Conservation (phyloP, 2,329 filamentous ascomycete genomes). For the Ceratocystis albifundus region DNA sequence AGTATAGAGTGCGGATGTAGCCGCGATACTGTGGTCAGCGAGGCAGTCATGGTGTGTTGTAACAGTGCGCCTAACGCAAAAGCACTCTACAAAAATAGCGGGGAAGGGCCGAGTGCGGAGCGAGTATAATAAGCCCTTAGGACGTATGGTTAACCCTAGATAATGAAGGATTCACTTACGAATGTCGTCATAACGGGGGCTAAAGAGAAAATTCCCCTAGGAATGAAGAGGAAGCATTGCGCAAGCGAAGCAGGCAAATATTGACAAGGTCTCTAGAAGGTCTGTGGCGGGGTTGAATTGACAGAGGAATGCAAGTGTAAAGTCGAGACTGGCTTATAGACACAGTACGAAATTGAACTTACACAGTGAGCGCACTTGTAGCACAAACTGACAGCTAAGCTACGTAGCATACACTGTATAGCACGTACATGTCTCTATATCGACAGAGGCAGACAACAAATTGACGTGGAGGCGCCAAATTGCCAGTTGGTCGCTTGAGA, state of each 20-base stretch:
- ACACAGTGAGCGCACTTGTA: no score
- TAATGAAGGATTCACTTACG: not conserved
- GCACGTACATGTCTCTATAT: no score
- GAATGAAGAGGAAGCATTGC: not conserved
- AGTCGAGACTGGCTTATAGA: no score
- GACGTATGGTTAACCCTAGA: not conserved
- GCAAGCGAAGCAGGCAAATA: not conserved
- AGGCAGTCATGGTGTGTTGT: not conserved
- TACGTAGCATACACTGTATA: no score
- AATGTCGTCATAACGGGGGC: not conserved
- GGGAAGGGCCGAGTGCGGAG: slow-evolving; percentile 2
- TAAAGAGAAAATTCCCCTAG: not conserved
- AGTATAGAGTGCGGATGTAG: not conserved
- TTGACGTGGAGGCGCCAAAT: no score
- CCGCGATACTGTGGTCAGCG: not conserved
- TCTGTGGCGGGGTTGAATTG: no score
- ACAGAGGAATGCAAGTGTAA: no score
- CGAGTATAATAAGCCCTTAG: not conserved
- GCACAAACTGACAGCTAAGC: no score
- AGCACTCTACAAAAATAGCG: not conserved
- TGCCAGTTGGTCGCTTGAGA: no score
- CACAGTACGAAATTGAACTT: no score
- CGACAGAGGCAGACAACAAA: no score
- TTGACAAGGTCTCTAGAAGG: no score
- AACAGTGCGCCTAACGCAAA: not conserved